phyloP scores from a whole-genome alignment of 1,284 basidiomycete species.

The Chalciporus sp. region DNA sequence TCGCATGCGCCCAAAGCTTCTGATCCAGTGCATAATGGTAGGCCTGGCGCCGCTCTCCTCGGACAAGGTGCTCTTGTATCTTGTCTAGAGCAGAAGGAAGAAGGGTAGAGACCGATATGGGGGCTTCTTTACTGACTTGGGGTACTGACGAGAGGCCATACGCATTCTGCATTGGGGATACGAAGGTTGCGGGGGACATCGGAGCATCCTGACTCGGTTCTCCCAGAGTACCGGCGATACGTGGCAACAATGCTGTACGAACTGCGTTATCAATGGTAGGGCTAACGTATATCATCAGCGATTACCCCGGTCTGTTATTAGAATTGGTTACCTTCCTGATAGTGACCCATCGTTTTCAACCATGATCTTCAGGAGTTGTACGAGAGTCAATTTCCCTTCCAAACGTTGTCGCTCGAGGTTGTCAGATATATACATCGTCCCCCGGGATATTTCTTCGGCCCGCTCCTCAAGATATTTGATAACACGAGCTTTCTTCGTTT shows the following conservation, averaged over 20 bases:
- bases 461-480: slow-evolving; percentile 77
- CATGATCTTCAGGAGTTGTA: slow-evolving; percentile 77
- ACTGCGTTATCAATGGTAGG: slow-evolving; percentile 69
- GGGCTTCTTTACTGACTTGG: slow-evolving; percentile 37
- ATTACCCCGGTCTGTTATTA: slow-evolving; percentile 3
- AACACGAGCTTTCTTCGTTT: slow-evolving; percentile 84
- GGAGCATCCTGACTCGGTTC: slow-evolving; percentile 24
- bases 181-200: slow-evolving; percentile 19
- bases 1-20: slow-evolving; percentile 93
- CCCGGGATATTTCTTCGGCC: slow-evolving; percentile 75
- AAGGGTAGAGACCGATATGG: slow-evolving; percentile 53
- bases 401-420: slow-evolving; percentile 59
- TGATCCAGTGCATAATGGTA: slow-evolving; percentile 88
- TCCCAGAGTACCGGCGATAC: slow-evolving; percentile 36
- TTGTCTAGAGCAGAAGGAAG: slow-evolving; percentile 69
- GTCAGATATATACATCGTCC: slow-evolving; percentile 69
- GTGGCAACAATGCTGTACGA: slow-evolving; percentile 65
- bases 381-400: slow-evolving; percentile 78
- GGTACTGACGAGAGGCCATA: slow-evolving; percentile 24
- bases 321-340: slow-evolving; percentile 65
- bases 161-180: slow-evolving; percentile 20
- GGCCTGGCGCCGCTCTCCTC: slow-evolving; percentile 86
- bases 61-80: slow-evolving; percentile 77
- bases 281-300: slow-evolving; percentile 43
- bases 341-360: slow-evolving; percentile 86